Conservation (phyloP, 257 asterid genomes). For the Ligustrum vulgare region DNA sequence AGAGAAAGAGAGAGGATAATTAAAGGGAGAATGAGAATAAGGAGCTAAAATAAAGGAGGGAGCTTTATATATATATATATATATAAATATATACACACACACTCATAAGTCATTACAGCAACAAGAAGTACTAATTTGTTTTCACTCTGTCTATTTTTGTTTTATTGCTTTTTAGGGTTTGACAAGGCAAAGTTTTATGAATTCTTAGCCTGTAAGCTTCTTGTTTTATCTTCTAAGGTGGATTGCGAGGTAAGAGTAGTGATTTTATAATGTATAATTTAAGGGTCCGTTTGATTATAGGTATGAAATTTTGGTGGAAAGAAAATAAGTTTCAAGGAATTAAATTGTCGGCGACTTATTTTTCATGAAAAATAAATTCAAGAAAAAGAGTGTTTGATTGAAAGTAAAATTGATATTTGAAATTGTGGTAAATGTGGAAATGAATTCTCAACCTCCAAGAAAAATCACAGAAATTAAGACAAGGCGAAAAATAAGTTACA, state of each 20-base stretch:
- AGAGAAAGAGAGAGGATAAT: slow-evolving; percentile 30
- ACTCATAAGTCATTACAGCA: not conserved
- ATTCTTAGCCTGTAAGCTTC: slow-evolving; percentile 84
- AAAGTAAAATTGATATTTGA: too few species aligned
- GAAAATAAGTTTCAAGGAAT: too few species aligned
- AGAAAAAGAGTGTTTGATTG: too few species aligned
- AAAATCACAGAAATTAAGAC: too few species aligned
- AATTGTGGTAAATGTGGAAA: too few species aligned
- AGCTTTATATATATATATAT: slow-evolving; percentile 61
- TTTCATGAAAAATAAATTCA: too few species aligned
- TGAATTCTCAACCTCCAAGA: too few species aligned
- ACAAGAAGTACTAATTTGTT: slow-evolving; percentile 53
- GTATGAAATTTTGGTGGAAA: too few species aligned
- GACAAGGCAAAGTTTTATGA: slow-evolving; percentile 38
- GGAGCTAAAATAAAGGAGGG: slow-evolving; percentile 79
- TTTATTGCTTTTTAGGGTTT: slow-evolving; percentile 71
- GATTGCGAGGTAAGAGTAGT: slow-evolving; percentile 62
- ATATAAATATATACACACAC: slow-evolving; percentile 39
- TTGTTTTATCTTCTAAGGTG: slow-evolving; percentile 30
- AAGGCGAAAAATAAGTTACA: too few species aligned
- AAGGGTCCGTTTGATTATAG: too few species aligned
- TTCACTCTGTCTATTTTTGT: slow-evolving; percentile 66
- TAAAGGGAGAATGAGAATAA: slow-evolving; percentile 79
- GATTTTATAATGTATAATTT: slow-evolving; percentile 7
- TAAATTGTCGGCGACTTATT: too few species aligned